These are phyloP conservation scores for Pythium biforme DNA, from an alignment of 352 stramenopile species.

Conservation along the genomic window DNA sequence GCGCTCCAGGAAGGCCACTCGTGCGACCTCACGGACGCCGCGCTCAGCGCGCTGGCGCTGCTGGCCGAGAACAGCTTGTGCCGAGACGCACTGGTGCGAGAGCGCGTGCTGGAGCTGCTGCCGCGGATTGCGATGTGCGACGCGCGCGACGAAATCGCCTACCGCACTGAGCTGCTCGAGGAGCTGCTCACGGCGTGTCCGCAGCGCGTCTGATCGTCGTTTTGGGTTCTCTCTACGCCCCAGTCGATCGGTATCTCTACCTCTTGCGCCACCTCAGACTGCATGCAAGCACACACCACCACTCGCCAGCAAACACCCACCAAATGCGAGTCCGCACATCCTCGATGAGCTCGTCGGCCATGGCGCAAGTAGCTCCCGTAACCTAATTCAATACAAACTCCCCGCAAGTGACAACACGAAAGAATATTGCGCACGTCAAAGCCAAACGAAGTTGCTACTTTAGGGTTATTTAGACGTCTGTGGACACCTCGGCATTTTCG, in stretches of 20 bases:
- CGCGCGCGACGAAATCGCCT: slow-evolving; percentile 9
- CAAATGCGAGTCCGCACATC: too few relatives aligned
- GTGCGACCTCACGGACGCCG: slow-evolving; percentile 8
- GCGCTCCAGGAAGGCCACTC: slow-evolving; percentile 3
- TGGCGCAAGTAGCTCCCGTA: too few relatives aligned
- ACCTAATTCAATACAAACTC: too few relatives aligned
- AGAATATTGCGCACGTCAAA: too few relatives aligned
- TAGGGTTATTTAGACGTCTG: background rate
- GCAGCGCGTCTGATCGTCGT: background rate
- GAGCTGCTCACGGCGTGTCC: background rate
- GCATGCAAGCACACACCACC: too few relatives aligned
- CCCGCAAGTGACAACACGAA: too few relatives aligned
- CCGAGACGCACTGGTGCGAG: background rate
- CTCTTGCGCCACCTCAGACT: too few relatives aligned
- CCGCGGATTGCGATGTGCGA: background rate
- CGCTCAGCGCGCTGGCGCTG: slow-evolving; percentile 11
- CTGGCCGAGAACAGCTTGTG: slow-evolving; percentile 11
- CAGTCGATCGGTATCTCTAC: too few relatives aligned
- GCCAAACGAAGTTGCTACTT: slow-evolving; percentile 13
- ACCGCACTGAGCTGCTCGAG: background rate
- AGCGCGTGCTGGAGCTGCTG: slow-evolving; percentile 1
- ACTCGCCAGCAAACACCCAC: too few relatives aligned
- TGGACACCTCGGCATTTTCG: too few relatives aligned
- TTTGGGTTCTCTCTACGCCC: too few relatives aligned
- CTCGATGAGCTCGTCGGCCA: too few relatives aligned